A percentile compares a stretch with the other conserved stretches of the same genome.
These are phyloP conservation scores for Actinomortierella ambigua DNA, from an alignment of 371 early-diverging fungal species.

Conservation along the genomic window DNA sequence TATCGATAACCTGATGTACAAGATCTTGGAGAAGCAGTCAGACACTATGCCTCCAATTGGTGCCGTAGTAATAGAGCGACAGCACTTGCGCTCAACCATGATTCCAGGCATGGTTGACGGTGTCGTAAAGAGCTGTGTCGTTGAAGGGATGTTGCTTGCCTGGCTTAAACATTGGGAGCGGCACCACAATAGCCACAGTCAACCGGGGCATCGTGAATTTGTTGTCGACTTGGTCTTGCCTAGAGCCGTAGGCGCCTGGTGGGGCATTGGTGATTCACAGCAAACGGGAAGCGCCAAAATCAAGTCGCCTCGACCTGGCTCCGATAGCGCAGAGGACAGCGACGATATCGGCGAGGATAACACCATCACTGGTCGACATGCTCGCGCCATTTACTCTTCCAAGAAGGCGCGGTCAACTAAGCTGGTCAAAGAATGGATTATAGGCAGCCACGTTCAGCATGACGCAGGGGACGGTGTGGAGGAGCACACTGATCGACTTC, in stretches of 20 bases:
- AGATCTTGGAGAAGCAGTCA: slow-evolving; percentile 5
- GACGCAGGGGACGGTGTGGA: background rate
- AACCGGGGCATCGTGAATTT: background rate
- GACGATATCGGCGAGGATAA: background rate
- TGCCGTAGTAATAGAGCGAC: slow-evolving; percentile 54
- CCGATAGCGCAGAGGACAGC: background rate
- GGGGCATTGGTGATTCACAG: slow-evolving; percentile 24
- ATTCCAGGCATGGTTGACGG: slow-evolving; percentile 49
- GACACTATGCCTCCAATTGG: slow-evolving; percentile 7
- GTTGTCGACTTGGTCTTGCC: slow-evolving; percentile 27
- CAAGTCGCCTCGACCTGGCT: too few relatives aligned
- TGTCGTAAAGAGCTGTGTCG: slow-evolving; percentile 54
- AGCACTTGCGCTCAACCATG: slow-evolving; percentile 52
- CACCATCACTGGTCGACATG: too few relatives aligned
- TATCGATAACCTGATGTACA: slow-evolving; percentile 23
- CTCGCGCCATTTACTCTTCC: background rate
- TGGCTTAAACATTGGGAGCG: slow-evolving; percentile 27
- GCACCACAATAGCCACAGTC: background rate
- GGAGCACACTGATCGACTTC: background rate
- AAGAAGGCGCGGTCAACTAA: slow-evolving; percentile 17
- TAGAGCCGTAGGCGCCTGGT: slow-evolving; percentile 24
- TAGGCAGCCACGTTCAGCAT: slow-evolving; percentile 1
- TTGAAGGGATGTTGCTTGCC: slow-evolving; percentile 55
- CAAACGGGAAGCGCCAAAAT: background rate
- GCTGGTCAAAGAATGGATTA: slow-evolving; percentile 52